Base-by-base conservation (phyloP, 768 basidiomycete genomes). In the Leccinellum albellum region DNA sequence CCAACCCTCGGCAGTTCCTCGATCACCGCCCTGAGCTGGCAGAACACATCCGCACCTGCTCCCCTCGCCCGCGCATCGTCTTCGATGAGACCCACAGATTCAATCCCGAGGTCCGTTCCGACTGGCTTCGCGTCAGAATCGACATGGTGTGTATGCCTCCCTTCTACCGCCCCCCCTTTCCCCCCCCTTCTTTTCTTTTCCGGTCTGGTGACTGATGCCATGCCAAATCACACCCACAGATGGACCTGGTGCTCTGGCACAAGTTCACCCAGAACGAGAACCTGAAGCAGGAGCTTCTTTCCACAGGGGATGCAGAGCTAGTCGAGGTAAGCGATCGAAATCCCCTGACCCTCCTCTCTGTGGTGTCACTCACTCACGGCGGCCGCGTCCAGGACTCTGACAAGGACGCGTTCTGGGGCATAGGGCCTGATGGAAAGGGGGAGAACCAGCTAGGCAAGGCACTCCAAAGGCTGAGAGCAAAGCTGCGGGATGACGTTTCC, bases 361-460 rank as follows among this genome's bases (percentile, higher is more conserved):
- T 50, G 26, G 24, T 8, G 15, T 55, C 42, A 50, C 64, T 63
- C 54, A 63, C 61, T 49, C 56, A 64, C 48, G 58, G 48, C 45
- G 42, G 55, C 56, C 52, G 35, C 61, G 60, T 31, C 33, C 54
- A 68, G 61, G 63, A 66, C 53, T 68, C 67, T 1, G 65, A 66
- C 64, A 67, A 69, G 51, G 76, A 78, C 58, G 66, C 72, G 47
- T 76, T 77, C 61, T 79, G 77, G 76, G 78, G 76, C 28, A 59
- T 75, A 55, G 76, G 78, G 48, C 64, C 64, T 47, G 68, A 77
- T 23, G 64, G 68, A 48, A 64, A 64, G 56, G 78, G 76, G 42
- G 63, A 71, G 60, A 77, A 77, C 55, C 73, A 77, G 59, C 64
- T 79, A 17, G 78, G 76, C 23, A 76, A 75, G 59, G 71, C 76